Evolutionary conservation across 495 filamentous ascomycete species (phyloP), one percentile per base, ranked within the genome.

Genomic region (Pyronema omphalodes): DNA sequence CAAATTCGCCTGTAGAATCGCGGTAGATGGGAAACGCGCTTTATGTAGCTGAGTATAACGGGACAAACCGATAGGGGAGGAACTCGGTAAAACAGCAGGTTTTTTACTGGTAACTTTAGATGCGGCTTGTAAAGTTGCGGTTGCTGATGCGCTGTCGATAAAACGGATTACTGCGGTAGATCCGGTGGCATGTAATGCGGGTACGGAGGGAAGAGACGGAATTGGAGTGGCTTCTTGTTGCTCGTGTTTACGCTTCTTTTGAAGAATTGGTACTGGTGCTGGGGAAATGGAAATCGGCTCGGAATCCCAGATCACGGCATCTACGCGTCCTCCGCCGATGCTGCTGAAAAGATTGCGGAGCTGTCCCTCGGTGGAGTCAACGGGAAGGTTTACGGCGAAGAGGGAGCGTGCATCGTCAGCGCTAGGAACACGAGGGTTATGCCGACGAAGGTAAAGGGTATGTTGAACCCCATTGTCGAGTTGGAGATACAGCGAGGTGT

Each of bases 371-470:
- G 84, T 93, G 53, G 83, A 79, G 67, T 95, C 89, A 59, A 87
- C 71, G 36, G 91, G 93, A 6, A 89, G 64, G 64, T 98, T 96
- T 56, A 87, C 81, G 18, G 88, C 62, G 69, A 94, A 98, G 19
- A 98, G 74, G 45, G 82, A 83, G 55, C 86, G 80, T 18, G 75
- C 64, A 61, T 88, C 79, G 61, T 82, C 74, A 14, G 77, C 71
- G 9, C 82, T 81, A 12, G 85, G 80, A 19, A 88, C 60, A 79
- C 84, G 53, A 83, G 88, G 43, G 79, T 74, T 15, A 65, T 95
- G 86, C 34, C 76, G 78, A 53, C 82, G 84, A 50, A 95, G 67
- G 68, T 94, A 94, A 64, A 96, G 73, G 70, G 86, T 84, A 70
- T 98, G 91, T 46, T 73, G 23, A 29, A 29, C 23, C 23, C 23